phyloP scores from a whole-genome alignment of 2,329 filamentous ascomycete species.

The Pyrenochaeta sp. region DNA sequence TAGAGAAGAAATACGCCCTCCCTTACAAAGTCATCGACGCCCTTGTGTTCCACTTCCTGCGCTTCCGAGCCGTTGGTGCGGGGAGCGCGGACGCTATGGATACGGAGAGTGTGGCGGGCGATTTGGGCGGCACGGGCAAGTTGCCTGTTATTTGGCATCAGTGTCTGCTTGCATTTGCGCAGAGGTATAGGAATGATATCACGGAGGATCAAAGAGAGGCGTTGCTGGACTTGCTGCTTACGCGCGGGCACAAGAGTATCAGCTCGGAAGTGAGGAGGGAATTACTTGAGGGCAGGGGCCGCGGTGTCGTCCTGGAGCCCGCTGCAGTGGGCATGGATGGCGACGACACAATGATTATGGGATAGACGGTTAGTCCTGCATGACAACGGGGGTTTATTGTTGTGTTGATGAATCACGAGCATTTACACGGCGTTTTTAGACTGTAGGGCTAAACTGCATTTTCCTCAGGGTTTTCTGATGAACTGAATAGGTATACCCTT shows the following conservation, averaged over 20 bases:
- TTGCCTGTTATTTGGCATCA: conserved; percentile 97
- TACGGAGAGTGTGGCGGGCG: conserved; percentile 42
- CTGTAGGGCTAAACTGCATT: conserved; percentile 1
- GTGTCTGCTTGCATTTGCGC: conserved; percentile 87
- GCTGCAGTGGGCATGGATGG: conserved; percentile 69
- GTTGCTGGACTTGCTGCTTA: conserved; percentile 83
- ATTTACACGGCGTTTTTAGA: conserved; percentile 17
- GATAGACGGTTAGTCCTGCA: background rate
- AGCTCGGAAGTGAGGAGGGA: conserved; percentile 91
- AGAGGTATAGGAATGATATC: conserved; percentile 94
- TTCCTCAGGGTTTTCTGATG: background rate
- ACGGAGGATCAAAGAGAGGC: conserved; percentile 95
- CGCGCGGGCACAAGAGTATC: conserved; percentile 85
- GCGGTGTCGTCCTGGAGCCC: conserved; percentile 75
- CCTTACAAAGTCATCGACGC: conserved; percentile 95
- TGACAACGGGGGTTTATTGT: background rate
- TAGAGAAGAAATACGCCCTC: conserved; percentile 97
- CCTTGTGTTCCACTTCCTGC: conserved; percentile 94
- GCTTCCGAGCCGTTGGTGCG: conserved; percentile 78
- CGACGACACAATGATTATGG: conserved; percentile 90
- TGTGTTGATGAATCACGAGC: conserved; percentile 9
- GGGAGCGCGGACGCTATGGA: conserved; percentile 66
- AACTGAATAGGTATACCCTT: conserved; percentile 7
- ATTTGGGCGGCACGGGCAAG: conserved; percentile 63
- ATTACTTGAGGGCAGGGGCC: conserved; percentile 83